phyloP scores from a whole-genome alignment of 345 rosid species.

The Eutrema heterophyllum region DNA sequence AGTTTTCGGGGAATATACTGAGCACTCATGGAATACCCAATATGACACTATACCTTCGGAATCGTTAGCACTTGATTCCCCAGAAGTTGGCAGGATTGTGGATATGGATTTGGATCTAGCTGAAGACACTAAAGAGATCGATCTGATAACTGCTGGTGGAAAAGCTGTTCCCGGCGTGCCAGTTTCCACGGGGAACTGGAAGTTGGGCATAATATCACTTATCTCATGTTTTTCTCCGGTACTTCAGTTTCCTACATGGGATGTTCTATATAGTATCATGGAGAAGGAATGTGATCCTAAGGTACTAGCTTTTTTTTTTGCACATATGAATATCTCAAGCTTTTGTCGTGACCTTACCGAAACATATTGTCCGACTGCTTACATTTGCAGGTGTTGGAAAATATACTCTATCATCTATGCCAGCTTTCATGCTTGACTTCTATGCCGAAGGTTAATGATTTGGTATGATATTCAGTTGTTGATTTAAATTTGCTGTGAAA shows the following conservation, averaged over 20 bases:
- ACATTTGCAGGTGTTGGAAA: constrained; percentile 58
- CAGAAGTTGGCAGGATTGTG: constrained; percentile 53
- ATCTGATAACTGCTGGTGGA: constrained; percentile 46
- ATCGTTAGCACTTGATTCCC: constrained; percentile 38
- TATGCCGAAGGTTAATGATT: constrained; percentile 41
- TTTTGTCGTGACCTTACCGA: constrained; percentile 10
- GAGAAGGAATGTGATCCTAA: constrained; percentile 56
- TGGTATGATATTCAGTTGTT: constrained; percentile 48
- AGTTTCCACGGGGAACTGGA: constrained; percentile 58
- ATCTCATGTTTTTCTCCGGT: constrained; percentile 64
- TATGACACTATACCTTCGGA: constrained; percentile 32
- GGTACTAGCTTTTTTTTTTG: constrained; percentile 38
- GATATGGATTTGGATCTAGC: constrained; percentile 77
- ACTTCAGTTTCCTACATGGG: constrained; percentile 53
- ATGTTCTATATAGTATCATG: constrained; percentile 54
- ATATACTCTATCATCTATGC: constrained; percentile 55
- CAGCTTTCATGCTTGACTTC: constrained; percentile 50
- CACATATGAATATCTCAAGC: constrained; percentile 2
- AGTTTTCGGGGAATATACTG: constrained; percentile 49
- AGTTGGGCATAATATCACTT: constrained; percentile 71
- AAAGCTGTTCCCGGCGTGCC: constrained; percentile 37
- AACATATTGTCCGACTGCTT: constrained; percentile 10
- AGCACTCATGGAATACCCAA: constrained; percentile 34
- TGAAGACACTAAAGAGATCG: constrained; percentile 53
- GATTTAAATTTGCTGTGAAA: constrained; percentile 11